Percentiles rank a stretch among this genome's conserved stretches.
These are phyloP conservation scores for Coniochaeta pulveracea DNA, from an alignment of 2,329 filamentous ascomycete genomes.

Conservation along the genomic window DNA sequence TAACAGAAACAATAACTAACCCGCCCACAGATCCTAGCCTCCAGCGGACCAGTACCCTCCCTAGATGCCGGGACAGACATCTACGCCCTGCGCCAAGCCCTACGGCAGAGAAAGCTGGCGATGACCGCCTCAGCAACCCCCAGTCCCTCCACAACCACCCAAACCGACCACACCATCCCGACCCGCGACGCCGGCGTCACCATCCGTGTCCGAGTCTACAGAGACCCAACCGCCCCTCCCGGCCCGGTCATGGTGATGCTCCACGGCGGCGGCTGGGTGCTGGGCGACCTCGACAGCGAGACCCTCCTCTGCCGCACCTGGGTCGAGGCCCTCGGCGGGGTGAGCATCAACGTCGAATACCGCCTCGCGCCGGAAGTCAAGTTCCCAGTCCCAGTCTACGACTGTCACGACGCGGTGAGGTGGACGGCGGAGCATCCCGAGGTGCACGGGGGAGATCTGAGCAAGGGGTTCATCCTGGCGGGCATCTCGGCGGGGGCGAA, in stretches of 20 bases:
- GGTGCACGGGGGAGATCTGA: constrained; percentile 7
- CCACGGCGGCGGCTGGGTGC: neutral
- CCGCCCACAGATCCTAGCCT: no score
- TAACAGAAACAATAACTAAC: no score
- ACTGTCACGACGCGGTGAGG: constrained; percentile 24
- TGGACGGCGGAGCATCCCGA: constrained; percentile 6
- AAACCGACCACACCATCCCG: no score
- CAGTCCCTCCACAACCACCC: no score
- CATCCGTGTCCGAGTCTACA: neutral
- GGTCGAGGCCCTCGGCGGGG: neutral
- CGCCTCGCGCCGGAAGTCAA: constrained; percentile 32
- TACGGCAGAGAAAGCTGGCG: no score
- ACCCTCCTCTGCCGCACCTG: neutral
- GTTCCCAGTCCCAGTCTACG: constrained; percentile 29
- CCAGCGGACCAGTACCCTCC: no score
- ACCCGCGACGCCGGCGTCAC: no score
- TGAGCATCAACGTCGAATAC: constrained; percentile 31
- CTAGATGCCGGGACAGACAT: no score
- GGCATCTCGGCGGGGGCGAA: constrained; percentile 8
- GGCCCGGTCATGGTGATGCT: constrained; percentile 1
- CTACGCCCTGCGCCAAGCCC: no score
- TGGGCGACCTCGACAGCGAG: constrained; percentile 1
- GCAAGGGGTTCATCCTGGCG: constrained; percentile 8
- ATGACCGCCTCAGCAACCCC: no score
- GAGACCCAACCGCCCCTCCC: neutral